phyloP scores from a whole-genome alignment of 345 rosid genomes.

The Sisymbrium altissimum region DNA sequence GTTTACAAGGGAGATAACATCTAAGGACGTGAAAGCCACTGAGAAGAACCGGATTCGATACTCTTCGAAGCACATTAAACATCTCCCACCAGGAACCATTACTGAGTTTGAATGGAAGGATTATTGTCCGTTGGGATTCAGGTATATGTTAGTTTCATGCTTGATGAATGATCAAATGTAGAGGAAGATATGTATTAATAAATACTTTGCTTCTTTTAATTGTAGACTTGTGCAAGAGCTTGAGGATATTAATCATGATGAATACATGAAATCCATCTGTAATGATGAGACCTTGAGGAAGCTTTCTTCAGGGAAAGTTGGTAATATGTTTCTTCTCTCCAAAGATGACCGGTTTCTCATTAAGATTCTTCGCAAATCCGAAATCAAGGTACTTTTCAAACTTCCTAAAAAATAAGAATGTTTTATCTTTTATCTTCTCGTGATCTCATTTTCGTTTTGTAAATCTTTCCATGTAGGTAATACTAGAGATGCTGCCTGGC shows the following conservation, averaged over 20 bases:
- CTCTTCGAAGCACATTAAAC: conserved; percentile 26
- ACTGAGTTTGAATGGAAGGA: conserved; percentile 50
- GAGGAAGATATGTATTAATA: background rate
- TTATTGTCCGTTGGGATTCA: conserved; percentile 56
- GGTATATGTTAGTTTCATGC: conserved; percentile 23
- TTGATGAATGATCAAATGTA: background rate
- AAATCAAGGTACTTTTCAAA: conserved; percentile 44
- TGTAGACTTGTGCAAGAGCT: conserved; percentile 46
- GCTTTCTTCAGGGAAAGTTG: conserved; percentile 42
- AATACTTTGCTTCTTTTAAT: background rate
- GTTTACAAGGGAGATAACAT: conserved; percentile 30
- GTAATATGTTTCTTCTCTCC: conserved; percentile 38
- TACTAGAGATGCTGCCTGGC: conserved; percentile 45
- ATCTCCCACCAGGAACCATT: conserved; percentile 32
- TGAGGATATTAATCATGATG: conserved; percentile 40
- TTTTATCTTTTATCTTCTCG: background rate
- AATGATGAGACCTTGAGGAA: conserved; percentile 43
- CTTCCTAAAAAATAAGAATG: background rate
- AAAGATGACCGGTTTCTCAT: conserved; percentile 42
- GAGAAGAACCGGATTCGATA: conserved; percentile 34
- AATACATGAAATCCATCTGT: conserved; percentile 45
- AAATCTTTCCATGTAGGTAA: conserved; percentile 28
- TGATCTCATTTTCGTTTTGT: background rate
- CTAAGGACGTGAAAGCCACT: conserved; percentile 32
- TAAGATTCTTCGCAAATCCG: conserved; percentile 49